Evolutionary conservation across 345 rosid genomes (phyloP).

Genomic region (Aethionema arabicum): DNA sequence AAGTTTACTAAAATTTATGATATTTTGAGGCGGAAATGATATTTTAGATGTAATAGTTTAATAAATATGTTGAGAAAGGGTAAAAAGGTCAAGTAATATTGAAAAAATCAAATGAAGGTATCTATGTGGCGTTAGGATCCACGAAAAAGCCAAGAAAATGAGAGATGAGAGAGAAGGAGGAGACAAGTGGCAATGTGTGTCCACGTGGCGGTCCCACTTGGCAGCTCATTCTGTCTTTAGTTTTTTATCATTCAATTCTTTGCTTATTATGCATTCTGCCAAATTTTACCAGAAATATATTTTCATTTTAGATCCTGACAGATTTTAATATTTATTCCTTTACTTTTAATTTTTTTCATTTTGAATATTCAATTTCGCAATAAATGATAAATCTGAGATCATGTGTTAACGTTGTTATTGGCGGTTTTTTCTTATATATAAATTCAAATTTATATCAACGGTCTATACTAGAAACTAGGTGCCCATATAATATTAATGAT

Average conservation of each 20-base stretch:
- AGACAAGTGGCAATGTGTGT: slow-evolving; percentile 29
- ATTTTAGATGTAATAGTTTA: slow-evolving; percentile 17
- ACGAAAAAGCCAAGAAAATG: slow-evolving; percentile 24
- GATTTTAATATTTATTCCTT: too few species aligned
- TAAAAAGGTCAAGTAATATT: slow-evolving; percentile 18
- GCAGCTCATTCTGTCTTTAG: slow-evolving; percentile 19
- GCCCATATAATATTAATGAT: too few species aligned
- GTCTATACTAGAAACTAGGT: neutral
- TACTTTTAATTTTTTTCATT: too few species aligned
- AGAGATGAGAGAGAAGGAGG: neutral
- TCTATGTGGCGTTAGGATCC: slow-evolving; percentile 31
- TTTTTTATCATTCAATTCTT: slow-evolving; percentile 18
- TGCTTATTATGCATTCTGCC: slow-evolving; percentile 10
- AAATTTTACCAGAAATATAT: slow-evolving; percentile 19
- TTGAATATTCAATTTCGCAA: neutral
- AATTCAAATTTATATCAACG: neutral
- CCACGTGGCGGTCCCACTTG: slow-evolving; percentile 41
- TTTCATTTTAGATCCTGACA: slow-evolving; percentile 4
- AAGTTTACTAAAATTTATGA: too few species aligned
- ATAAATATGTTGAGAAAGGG: neutral
- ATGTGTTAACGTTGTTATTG: slow-evolving; percentile 1
- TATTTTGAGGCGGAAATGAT: too few species aligned
- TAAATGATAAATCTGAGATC: neutral
- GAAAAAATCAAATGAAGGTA: too few species aligned
- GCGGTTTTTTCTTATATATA: neutral